Conservation (phyloP, 1,284 basidiomycete genomes). For the Cryptococcus floricola region DNA sequence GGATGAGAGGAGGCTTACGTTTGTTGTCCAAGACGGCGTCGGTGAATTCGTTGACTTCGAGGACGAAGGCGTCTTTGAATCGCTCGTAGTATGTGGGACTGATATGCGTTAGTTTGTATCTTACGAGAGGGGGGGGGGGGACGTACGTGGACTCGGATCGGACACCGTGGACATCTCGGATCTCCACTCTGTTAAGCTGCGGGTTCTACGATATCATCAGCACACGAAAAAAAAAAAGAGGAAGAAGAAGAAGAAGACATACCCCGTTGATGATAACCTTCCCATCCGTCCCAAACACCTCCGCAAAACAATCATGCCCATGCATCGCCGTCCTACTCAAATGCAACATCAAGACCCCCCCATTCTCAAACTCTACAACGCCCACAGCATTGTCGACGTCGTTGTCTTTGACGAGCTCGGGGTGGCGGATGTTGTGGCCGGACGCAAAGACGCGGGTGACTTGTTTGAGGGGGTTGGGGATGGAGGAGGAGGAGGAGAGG, state of each 20-base stretch:
- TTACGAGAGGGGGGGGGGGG: neutral
- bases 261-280: conserved; percentile 31
- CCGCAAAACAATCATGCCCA: conserved; percentile 29
- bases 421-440: conserved; percentile 28
- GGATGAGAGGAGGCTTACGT: conserved; percentile 1
- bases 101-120: neutral
- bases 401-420: conserved; percentile 21
- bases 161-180: conserved; percentile 31
- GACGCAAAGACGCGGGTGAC: conserved; percentile 27
- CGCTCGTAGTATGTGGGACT: conserved; percentile 19
- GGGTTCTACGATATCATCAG: conserved; percentile 17
- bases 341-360: conserved; percentile 19
- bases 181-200: conserved; percentile 22
- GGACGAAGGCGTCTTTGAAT: conserved; percentile 32
- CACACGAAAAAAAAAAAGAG: neutral
- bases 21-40: conserved; percentile 10
- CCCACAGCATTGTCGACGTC: conserved; percentile 34
- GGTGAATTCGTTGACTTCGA: conserved; percentile 23
- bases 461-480: conserved; percentile 15
- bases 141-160: conserved; percentile 23
- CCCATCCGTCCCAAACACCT: conserved; percentile 30
- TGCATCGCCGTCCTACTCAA: conserved; percentile 26
- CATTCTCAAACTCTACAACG: conserved; percentile 23
- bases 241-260: neutral
- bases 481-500: conserved; percentile 14